phyloP scores from a whole-genome alignment of 495 filamentous ascomycete species.

The Penicillium crystallinum region DNA sequence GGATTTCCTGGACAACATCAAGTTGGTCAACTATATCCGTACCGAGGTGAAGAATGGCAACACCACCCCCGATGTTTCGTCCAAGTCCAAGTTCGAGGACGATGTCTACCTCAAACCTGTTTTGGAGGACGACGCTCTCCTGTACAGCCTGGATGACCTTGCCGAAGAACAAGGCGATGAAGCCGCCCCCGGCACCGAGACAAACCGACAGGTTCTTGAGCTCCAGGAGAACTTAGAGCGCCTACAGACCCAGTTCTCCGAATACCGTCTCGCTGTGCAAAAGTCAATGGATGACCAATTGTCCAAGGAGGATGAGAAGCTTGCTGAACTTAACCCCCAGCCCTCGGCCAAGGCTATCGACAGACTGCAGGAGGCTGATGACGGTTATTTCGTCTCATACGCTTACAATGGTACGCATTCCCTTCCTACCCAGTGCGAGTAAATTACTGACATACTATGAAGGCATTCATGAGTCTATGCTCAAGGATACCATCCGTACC shows the following conservation, averaged over 20 bases:
- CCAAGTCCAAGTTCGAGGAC: conserved; percentile 56
- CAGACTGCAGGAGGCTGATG: conserved; percentile 37
- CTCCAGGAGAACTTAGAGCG: conserved; percentile 64
- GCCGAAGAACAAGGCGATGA: conserved; percentile 33
- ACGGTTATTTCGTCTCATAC: conserved; percentile 80
- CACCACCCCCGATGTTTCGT: conserved; percentile 49
- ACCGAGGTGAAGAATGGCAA: conserved; percentile 49
- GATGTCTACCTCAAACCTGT: conserved; percentile 77
- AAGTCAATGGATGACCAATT: conserved; percentile 68
- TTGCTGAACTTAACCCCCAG: conserved; percentile 17
- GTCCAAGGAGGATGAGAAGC: conserved; percentile 44
- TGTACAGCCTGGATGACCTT: conserved; percentile 79
- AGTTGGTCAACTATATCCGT: conserved; percentile 80
- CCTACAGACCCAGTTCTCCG: conserved; percentile 61
- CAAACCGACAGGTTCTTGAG: conserved; percentile 56
- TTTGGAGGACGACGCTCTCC: conserved; percentile 82
- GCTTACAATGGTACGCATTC: conserved; percentile 61
- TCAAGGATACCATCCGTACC: conserved; percentile 68
- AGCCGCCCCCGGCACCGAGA: conserved; percentile 24
- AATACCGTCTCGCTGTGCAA: conserved; percentile 64
- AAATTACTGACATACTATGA: conserved; percentile 11
- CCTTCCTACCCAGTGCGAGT: not conserved
- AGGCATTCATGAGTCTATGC: conserved; percentile 91
- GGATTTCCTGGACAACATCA: conserved; percentile 79
- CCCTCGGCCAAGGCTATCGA: conserved; percentile 10